A percentile compares a stretch with the other conserved stretches of the same genome.
Conservation (phyloP, 345 rosid genomes). For the Brassica carinata region DNA sequence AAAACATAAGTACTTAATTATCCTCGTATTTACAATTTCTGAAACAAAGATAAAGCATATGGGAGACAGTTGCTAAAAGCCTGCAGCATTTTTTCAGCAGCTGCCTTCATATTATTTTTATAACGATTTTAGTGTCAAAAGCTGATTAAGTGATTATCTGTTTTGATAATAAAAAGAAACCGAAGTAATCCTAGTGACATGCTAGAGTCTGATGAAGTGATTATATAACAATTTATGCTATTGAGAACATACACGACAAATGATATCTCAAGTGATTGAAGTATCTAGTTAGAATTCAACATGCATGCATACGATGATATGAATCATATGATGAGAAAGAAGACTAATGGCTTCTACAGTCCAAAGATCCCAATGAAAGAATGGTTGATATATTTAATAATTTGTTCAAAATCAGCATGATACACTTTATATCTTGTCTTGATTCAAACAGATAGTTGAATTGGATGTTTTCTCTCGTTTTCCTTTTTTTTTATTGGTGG, state of each 20-base stretch:
- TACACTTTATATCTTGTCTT: slow-evolving; percentile 26
- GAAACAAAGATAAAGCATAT: slow-evolving; percentile 15
- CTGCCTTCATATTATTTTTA: slow-evolving; percentile 2
- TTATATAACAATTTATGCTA: background rate
- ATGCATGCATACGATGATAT: background rate
- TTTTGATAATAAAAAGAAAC: background rate
- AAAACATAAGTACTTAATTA: slow-evolving; percentile 12
- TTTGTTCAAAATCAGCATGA: slow-evolving; percentile 20
- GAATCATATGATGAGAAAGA: background rate
- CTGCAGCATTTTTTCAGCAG: slow-evolving; percentile 33
- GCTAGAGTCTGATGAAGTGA: background rate
- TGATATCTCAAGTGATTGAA: background rate
- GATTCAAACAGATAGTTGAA: slow-evolving; percentile 31
- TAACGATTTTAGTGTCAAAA: background rate
- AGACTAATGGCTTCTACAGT: background rate
- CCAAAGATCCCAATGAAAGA: slow-evolving; percentile 14
- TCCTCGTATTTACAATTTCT: slow-evolving; percentile 24
- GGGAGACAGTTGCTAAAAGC: slow-evolving; percentile 35
- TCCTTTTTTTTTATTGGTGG: slow-evolving; percentile 16
- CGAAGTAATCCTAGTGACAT: background rate
- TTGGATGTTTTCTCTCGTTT: slow-evolving; percentile 8
- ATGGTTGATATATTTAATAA: slow-evolving; percentile 23
- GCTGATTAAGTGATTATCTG: background rate
- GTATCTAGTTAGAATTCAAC: background rate
- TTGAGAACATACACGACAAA: background rate